Conservation (phyloP, 495 filamentous ascomycete species). For the Annulohypoxylon nitens region DNA sequence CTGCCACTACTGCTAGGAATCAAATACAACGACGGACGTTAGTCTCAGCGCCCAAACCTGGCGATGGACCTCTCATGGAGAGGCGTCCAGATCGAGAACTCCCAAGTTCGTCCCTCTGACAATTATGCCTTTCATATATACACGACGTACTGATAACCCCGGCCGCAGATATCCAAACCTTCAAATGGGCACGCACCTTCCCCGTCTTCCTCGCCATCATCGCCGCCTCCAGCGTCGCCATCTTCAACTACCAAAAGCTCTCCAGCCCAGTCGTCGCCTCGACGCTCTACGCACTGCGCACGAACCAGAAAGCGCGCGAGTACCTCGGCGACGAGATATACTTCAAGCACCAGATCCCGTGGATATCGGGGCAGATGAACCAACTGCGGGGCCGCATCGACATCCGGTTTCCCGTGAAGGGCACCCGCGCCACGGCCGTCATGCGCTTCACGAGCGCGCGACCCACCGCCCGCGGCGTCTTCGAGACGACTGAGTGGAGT, state of each 20-base stretch:
- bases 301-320: slow-evolving; percentile 76
- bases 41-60: slow-evolving; percentile 61
- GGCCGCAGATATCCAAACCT: slow-evolving; percentile 50
- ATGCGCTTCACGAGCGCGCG: slow-evolving; percentile 87
- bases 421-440: slow-evolving; percentile 75
- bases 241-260: slow-evolving; percentile 98
- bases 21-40: slow-evolving; percentile 53
- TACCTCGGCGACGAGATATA: slow-evolving; percentile 92
- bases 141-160: too few species aligned
- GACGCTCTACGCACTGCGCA: slow-evolving; percentile 91
- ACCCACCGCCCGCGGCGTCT: slow-evolving; percentile 76
- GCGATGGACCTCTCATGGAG: slow-evolving; percentile 79
- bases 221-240: slow-evolving; percentile 76
- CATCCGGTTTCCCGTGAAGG: slow-evolving; percentile 89
- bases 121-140: not conserved
- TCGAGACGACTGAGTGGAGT: slow-evolving; percentile 83
- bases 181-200: slow-evolving; percentile 63
- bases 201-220: slow-evolving; percentile 70
- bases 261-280: slow-evolving; percentile 84
- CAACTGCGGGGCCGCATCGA: slow-evolving; percentile 92
- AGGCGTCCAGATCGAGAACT: slow-evolving; percentile 85
- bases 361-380: slow-evolving; percentile 94
- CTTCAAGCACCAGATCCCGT: slow-evolving; percentile 87
- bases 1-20: slow-evolving; percentile 23
- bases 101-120: slow-evolving; percentile 62